phyloP scores from a whole-genome alignment of 2,329 filamentous ascomycete genomes.

The Arthrobotrys sphaeroides region DNA sequence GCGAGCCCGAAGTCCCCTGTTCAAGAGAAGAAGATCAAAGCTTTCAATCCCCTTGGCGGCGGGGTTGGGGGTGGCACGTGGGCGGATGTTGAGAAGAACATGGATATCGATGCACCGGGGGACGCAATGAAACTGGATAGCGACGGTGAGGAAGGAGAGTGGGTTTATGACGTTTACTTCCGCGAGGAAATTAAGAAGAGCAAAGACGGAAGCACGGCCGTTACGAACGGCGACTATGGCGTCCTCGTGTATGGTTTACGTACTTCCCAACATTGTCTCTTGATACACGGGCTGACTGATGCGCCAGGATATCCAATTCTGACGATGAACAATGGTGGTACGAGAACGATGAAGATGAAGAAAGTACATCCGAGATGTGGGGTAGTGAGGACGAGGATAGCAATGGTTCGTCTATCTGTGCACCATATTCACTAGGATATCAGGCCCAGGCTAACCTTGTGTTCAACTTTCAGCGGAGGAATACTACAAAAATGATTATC shows the following conservation, averaged over 20 bases:
- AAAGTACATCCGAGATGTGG: conserved; percentile 56
- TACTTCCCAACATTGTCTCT: background rate
- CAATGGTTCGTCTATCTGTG: conserved; percentile 53
- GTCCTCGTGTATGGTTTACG: conserved; percentile 50
- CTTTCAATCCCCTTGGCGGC: conserved; percentile 55
- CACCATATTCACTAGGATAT: background rate
- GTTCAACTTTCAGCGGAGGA: conserved; percentile 55
- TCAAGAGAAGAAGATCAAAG: conserved; percentile 39
- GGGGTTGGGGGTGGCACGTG: conserved; percentile 57
- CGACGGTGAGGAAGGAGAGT: conserved; percentile 54
- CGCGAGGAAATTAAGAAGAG: conserved; percentile 55
- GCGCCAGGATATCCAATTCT: conserved; percentile 48
- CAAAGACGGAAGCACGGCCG: conserved; percentile 33
- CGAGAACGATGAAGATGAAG: conserved; percentile 57
- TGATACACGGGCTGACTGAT: conserved; percentile 26
- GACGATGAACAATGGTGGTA: conserved; percentile 59
- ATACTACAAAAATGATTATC: conserved; percentile 58
- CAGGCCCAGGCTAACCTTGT: background rate
- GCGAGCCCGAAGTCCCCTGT: conserved; percentile 34
- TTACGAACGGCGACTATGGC: conserved; percentile 53
- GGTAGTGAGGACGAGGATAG: conserved; percentile 58
- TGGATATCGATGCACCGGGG: conserved; percentile 37
- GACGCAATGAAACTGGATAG: conserved; percentile 51
- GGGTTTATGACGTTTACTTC: conserved; percentile 58
- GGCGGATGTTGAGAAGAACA: conserved; percentile 52